Percentiles rank a stretch among this genome's conserved stretches.
Conservation (phyloP, 179 eudicot species). For the Spergularia azorica region DNA sequence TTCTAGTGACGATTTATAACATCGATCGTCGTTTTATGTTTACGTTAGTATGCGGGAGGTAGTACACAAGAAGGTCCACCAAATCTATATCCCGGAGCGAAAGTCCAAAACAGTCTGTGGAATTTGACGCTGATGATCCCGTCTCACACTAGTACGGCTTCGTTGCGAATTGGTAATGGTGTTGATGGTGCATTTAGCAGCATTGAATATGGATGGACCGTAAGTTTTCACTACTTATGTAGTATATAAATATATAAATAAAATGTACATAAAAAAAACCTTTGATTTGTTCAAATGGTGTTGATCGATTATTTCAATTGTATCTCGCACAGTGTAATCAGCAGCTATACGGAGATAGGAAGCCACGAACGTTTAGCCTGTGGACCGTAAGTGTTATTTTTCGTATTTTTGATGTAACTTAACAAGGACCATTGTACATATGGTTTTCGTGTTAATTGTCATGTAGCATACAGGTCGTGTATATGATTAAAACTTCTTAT, state of each 20-base stretch:
- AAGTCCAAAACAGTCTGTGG: background rate
- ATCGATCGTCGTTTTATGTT: background rate
- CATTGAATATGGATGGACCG: conserved; percentile 21
- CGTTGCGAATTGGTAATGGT: conserved; percentile 16
- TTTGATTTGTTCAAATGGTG: too few relatives aligned
- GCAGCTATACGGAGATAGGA: conserved; percentile 11
- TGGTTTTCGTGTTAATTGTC: too few relatives aligned
- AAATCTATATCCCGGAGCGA: background rate
- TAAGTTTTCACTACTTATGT: background rate
- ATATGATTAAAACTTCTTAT: background rate
- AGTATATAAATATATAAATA: background rate
- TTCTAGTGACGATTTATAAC: too few relatives aligned
- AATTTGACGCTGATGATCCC: conserved; percentile 3
- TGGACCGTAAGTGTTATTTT: conserved; percentile 13
- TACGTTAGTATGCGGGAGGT: conserved; percentile 17
- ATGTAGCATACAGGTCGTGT: too few relatives aligned
- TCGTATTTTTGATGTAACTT: too few relatives aligned
- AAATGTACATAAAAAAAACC: background rate
- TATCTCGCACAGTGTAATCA: background rate
- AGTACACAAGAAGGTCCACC: background rate
- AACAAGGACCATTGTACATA: background rate
- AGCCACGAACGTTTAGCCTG: conserved; percentile 18
- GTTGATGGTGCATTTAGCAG: conserved; percentile 12
- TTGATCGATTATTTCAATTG: background rate
- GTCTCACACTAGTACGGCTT: conserved; percentile 14